A percentile compares a stretch with the other conserved stretches of the same genome.
phyloP scores from a whole-genome alignment of 1,284 basidiomycete genomes.

The Ganoderma lucidum region DNA sequence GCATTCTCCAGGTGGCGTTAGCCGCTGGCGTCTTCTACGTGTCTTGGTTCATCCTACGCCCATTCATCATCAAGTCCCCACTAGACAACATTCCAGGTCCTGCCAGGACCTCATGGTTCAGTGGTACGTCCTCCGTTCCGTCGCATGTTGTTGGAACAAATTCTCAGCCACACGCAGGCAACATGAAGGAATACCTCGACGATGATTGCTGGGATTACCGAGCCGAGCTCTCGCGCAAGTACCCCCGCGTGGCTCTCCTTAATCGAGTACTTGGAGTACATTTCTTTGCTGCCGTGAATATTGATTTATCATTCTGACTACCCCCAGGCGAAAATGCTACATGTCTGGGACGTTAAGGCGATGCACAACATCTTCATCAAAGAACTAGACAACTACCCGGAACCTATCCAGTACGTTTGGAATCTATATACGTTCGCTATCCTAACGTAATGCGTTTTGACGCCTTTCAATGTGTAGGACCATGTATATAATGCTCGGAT shows the following conservation, averaged over 20 bases:
- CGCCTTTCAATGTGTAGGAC: too few species aligned
- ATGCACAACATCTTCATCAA: slow-evolving; percentile 42
- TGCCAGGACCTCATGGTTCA: slow-evolving; percentile 12
- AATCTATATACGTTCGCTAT: too few species aligned
- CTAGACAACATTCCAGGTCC: slow-evolving; percentile 30
- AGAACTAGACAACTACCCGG: slow-evolving; percentile 42
- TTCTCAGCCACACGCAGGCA: slow-evolving; percentile 18
- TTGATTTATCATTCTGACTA: background rate
- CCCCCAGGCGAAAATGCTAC: slow-evolving; percentile 24
- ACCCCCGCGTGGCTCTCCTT: slow-evolving; percentile 18
- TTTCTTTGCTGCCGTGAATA: background rate
- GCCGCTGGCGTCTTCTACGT: slow-evolving; percentile 17
- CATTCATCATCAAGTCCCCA: slow-evolving; percentile 19
- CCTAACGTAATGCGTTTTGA: too few species aligned
- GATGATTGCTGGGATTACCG: slow-evolving; percentile 28
- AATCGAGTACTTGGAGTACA: slow-evolving; percentile 23
- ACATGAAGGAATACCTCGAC: slow-evolving; percentile 19
- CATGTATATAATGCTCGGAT: too few species aligned
- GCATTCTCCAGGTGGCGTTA: slow-evolving; percentile 18
- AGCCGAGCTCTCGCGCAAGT: slow-evolving; percentile 16
- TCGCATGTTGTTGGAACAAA: too few species aligned
- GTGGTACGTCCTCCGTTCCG: slow-evolving; percentile 15
- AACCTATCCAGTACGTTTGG: slow-evolving; percentile 27
- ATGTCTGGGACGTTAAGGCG: slow-evolving; percentile 38
- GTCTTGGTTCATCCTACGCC: slow-evolving; percentile 19